Evolutionary conservation across 129 eudicot genomes (phyloP).

Genomic region (Logfia minima): DNA sequence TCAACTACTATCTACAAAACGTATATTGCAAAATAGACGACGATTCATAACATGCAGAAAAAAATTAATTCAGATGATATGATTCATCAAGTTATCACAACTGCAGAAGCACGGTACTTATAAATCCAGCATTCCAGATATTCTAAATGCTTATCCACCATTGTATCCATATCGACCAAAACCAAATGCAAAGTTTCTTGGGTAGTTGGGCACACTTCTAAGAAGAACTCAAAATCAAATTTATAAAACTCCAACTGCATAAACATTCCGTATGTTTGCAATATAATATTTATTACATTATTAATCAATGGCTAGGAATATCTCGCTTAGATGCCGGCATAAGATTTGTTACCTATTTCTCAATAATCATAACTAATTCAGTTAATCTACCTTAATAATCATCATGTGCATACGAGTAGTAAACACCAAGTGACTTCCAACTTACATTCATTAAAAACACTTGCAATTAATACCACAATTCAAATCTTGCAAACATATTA

Average conservation of each 20-base stretch:
- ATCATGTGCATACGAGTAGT: neutral
- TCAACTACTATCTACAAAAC: slow-evolving; percentile 52
- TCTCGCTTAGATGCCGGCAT: too few species aligned
- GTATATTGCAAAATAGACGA: neutral
- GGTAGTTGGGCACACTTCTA: neutral
- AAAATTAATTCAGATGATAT: neutral
- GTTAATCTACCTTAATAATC: neutral
- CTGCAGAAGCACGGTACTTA: neutral
- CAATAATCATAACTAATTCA: neutral
- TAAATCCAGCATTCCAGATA: too few species aligned
- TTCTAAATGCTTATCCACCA: too few species aligned
- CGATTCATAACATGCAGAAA: neutral
- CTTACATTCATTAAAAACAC: neutral
- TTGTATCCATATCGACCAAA: neutral
- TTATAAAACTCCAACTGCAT: neutral
- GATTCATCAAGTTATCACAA: neutral
- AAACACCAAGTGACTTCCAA: neutral
- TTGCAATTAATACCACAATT: neutral
- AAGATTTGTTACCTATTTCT: neutral
- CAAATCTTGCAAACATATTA: neutral
- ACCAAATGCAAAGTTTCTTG: neutral
- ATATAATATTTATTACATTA: too few species aligned
- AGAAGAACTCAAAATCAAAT: neutral
- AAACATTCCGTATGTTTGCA: neutral
- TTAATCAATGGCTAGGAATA: too few species aligned